Percentiles rank a stretch among this genome's conserved stretches.
phyloP scores from a whole-genome alignment of 768 basidiomycete genomes.

The Tylopilus intermedius region DNA sequence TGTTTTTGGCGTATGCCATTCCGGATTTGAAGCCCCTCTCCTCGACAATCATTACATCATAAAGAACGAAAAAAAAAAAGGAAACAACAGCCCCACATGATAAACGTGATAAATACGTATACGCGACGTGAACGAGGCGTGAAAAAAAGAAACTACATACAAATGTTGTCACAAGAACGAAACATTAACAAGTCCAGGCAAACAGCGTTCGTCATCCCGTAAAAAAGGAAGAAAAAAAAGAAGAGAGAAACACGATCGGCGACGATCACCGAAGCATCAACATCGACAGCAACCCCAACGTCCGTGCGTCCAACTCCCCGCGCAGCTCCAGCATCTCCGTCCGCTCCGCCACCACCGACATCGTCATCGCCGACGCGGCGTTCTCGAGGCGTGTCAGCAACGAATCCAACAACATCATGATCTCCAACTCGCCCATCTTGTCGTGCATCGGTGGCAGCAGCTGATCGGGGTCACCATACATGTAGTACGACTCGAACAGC shows the following conservation, averaged over 20 bases:
- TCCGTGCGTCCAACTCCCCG: conserved; percentile 44
- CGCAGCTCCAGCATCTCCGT: conserved; percentile 33
- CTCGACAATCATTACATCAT: too few relatives aligned
- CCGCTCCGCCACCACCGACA: conserved; percentile 9
- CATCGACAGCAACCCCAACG: conserved; percentile 40
- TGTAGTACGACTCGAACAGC: conserved; percentile 30
- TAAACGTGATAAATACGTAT: neutral
- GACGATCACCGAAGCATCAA: conserved; percentile 24
- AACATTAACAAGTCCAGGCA: neutral
- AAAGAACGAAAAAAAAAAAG: neutral
- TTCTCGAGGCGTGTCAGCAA: conserved; percentile 75
- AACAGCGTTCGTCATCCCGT: neutral
- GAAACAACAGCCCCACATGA: neutral
- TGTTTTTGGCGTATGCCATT: too few relatives aligned
- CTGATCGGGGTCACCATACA: conserved; percentile 57
- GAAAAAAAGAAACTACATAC: neutral
- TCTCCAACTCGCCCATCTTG: conserved; percentile 65
- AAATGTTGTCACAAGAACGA: neutral
- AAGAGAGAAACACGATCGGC: neutral
- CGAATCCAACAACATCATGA: conserved; percentile 72
- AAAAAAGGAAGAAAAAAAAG: neutral
- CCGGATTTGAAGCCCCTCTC: too few relatives aligned
- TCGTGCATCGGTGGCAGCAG: conserved; percentile 67
- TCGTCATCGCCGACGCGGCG: conserved; percentile 39
- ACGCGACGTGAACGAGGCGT: neutral